A percentile compares a stretch with the other conserved stretches of the same genome.
Evolutionary conservation across 768 basidiomycete genomes (phyloP).

Genomic region (Cystobasidium ongulense): DNA sequence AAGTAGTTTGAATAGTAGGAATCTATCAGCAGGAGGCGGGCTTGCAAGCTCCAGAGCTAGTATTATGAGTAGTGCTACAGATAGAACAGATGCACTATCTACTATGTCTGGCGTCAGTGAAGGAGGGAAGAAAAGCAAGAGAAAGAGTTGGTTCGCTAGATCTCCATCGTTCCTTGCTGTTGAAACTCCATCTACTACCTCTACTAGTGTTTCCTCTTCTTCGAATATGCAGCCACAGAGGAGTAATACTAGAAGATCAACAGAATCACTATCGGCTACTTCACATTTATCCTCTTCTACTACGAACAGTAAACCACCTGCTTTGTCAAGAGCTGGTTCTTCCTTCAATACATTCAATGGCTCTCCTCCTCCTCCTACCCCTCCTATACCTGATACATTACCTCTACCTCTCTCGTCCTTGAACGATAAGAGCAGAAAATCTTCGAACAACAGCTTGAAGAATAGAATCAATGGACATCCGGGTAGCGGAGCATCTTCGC

Average conservation of each 20-base stretch:
- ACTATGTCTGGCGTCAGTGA: background rate
- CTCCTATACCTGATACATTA: background rate
- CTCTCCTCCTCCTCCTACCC: background rate
- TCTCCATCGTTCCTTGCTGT: background rate
- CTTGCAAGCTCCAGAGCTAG: background rate
- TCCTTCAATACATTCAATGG: background rate
- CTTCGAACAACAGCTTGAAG: background rate
- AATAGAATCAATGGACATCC: background rate
- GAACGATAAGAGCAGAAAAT: background rate
- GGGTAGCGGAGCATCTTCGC: background rate
- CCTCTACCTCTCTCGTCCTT: background rate
- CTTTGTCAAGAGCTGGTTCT: background rate
- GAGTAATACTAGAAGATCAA: background rate
- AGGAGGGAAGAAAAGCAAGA: background rate
- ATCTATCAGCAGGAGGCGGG: background rate
- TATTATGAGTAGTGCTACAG: background rate
- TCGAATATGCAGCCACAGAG: background rate
- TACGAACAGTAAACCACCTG: background rate
- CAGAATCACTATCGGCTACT: background rate
- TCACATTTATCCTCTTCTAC: background rate
- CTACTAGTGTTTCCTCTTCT: background rate
- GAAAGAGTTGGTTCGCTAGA: slow-evolving; percentile 13
- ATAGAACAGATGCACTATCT: background rate
- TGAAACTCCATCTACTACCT: background rate
- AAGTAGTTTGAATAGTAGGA: background rate